Conservation (phyloP, 2,329 filamentous ascomycete genomes). For the Pestalotiopsis sp. region DNA sequence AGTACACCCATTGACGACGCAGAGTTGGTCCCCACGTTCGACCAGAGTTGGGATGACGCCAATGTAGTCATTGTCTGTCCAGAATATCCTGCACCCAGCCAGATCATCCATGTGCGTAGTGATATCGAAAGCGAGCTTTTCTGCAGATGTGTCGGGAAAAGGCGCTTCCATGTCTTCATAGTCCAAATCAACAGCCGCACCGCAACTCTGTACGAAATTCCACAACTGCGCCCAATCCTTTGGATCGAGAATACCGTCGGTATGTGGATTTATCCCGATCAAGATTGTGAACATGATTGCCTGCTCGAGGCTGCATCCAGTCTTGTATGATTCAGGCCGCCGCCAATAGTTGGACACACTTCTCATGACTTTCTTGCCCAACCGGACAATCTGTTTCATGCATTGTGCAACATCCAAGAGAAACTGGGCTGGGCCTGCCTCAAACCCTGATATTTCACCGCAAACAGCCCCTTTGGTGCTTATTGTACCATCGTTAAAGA, state of each 20-base stretch:
- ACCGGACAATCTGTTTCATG: background rate
- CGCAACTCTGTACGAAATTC: background rate
- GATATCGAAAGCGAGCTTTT: background rate
- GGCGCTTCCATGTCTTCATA: background rate
- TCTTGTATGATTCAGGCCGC: background rate
- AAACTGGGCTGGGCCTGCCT: background rate
- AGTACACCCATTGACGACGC: background rate
- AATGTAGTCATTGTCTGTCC: background rate
- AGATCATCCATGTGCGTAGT: fast-evolving
- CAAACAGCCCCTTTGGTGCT: background rate
- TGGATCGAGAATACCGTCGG: background rate
- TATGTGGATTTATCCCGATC: background rate
- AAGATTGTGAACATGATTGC: background rate
- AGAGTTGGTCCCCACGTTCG: background rate
- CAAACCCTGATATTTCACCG: background rate
- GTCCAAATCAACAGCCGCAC: too few species aligned
- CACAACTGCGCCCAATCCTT: background rate
- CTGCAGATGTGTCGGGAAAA: background rate
- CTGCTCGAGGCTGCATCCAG: background rate
- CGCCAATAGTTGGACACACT: too few species aligned
- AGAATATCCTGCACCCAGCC: background rate
- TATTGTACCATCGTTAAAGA: background rate
- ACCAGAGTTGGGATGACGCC: background rate
- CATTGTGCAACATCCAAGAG: background rate
- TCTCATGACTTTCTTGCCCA: background rate